phyloP scores from a whole-genome alignment of 345 rosid genomes.

The Murraya paniculata region DNA sequence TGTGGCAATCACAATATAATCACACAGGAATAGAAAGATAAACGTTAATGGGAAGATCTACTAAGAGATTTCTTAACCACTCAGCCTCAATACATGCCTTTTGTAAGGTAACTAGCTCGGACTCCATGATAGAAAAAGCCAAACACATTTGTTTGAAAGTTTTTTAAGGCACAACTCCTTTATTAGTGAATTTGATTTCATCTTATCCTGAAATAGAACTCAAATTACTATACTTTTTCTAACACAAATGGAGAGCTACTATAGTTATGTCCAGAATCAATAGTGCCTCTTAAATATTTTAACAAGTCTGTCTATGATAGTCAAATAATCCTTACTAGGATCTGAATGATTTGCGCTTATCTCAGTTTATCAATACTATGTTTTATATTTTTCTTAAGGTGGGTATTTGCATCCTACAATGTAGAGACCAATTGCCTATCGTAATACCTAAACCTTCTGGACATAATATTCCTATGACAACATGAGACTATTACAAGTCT shows the following conservation, averaged over 20 bases:
- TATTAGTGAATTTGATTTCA: not conserved
- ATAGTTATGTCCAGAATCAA: not conserved
- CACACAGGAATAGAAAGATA: not conserved
- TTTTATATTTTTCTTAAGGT: no score
- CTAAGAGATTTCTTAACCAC: not conserved
- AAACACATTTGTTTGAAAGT: not conserved
- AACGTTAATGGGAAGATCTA: not conserved
- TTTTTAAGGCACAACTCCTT: not conserved
- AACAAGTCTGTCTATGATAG: not conserved
- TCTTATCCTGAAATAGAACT: not conserved
- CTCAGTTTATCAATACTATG: no score
- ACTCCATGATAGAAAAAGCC: not conserved
- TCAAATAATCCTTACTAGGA: not conserved
- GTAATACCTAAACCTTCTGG: not conserved
- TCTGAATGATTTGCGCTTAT: no score
- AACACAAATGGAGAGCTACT: not conserved
- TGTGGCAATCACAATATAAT: not conserved
- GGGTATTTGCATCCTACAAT: no score
- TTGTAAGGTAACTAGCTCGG: not conserved
- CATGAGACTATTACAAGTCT: not conserved
- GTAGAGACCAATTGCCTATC: no score
- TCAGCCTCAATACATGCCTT: not conserved
- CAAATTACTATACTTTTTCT: not conserved
- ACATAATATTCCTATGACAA: not conserved
- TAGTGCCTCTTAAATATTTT: not conserved